phyloP scores from a whole-genome alignment of 2,329 filamentous ascomycete species.

The Ophiostoma ulmi region DNA sequence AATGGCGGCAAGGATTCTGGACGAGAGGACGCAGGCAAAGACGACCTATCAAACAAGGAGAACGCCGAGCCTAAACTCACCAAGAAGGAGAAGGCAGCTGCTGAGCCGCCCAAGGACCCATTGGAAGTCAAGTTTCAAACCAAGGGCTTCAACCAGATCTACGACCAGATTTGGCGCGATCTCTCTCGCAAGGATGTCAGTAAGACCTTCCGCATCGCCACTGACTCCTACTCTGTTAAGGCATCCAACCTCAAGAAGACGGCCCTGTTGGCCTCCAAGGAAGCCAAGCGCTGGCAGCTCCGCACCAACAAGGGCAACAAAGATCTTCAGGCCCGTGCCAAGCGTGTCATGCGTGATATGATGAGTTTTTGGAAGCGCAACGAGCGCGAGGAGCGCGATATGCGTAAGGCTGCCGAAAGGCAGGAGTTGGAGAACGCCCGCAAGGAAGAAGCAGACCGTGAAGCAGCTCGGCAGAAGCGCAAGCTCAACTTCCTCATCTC shows the following conservation, averaged over 20 bases:
- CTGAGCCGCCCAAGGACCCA: conserved; percentile 45
- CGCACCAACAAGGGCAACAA: conserved; percentile 98
- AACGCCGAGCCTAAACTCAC: conserved; percentile 43
- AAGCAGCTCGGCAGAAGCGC: conserved; percentile 93
- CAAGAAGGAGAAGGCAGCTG: conserved; percentile 38
- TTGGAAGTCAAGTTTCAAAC: conserved; percentile 87
- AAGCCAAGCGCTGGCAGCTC: conserved; percentile 94
- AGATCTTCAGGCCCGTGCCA: conserved; percentile 91
- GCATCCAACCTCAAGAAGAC: conserved; percentile 97
- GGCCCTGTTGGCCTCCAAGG: conserved; percentile 90
- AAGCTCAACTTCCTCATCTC: conserved; percentile 99
- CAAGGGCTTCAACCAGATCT: conserved; percentile 93
- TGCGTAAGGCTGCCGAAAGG: conserved; percentile 88
- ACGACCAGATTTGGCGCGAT: conserved; percentile 95
- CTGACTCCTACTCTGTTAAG: conserved; percentile 78
- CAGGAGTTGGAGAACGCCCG: conserved; percentile 95
- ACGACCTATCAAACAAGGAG: conserved; percentile 44
- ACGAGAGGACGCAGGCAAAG: conserved; percentile 40
- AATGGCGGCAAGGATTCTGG: conserved; percentile 36
- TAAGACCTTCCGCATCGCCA: conserved; percentile 85
- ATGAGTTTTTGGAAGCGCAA: conserved; percentile 99
- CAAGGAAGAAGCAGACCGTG: conserved; percentile 93
- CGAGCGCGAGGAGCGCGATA: conserved; percentile 91
- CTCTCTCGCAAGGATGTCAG: conserved; percentile 88
- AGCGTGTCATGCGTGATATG: conserved; percentile 99